Conservation (phyloP, 1,139 yeast species). For the Yamadazyma conglobata region DNA sequence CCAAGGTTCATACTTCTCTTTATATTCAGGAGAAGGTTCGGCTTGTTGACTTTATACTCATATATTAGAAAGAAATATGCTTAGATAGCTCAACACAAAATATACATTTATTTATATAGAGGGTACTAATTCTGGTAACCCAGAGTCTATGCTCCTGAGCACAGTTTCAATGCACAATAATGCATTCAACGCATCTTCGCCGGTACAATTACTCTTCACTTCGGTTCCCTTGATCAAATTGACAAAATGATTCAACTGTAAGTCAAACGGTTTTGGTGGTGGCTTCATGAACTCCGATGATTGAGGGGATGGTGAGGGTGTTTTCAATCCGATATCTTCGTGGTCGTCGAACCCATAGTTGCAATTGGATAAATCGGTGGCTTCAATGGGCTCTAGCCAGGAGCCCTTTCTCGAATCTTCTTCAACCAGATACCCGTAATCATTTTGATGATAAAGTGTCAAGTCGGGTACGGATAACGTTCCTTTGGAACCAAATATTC, state of each 20-base stretch:
- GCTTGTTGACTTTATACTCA: conserved; percentile 30
- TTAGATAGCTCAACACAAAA: neutral
- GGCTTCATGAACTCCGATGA: conserved; percentile 18
- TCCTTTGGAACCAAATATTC: conserved; percentile 37
- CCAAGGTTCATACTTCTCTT: conserved; percentile 52
- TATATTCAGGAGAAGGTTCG: conserved; percentile 46
- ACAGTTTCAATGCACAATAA: conserved; percentile 42
- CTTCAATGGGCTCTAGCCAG: conserved; percentile 33
- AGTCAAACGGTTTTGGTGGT: conserved; percentile 28
- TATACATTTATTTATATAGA: too few species aligned
- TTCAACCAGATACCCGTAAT: neutral
- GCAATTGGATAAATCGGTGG: conserved; percentile 18
- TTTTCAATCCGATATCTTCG: conserved; percentile 8
- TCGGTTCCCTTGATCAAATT: conserved; percentile 33
- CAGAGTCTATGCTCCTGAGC: conserved; percentile 31
- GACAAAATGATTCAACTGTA: conserved; percentile 35
- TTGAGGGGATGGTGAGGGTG: conserved; percentile 13
- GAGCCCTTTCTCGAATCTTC: conserved; percentile 11
- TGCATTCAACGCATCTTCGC: conserved; percentile 40
- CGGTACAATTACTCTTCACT: conserved; percentile 31
- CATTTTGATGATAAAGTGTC: conserved; percentile 30
- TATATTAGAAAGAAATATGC: conserved; percentile 13
- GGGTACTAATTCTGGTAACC: conserved; percentile 32
- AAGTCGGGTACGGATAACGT: conserved; percentile 38
- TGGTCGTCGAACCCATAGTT: conserved; percentile 3